Conservation (phyloP, 352 stramenopile genomes). For the Phytophthora megakarya region DNA sequence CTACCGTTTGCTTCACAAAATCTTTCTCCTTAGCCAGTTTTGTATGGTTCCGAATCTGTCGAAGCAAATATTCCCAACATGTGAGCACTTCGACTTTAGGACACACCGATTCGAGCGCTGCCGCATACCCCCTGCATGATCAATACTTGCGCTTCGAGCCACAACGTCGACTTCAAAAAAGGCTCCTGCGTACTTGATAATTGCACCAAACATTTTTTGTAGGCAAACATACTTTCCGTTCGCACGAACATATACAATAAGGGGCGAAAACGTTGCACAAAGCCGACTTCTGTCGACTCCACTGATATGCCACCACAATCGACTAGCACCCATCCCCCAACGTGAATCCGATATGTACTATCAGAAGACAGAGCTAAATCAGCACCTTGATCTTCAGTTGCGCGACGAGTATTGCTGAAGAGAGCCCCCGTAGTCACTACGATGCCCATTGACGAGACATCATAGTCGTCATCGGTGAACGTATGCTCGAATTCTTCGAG, state of each 20-base stretch:
- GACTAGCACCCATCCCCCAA: neutral
- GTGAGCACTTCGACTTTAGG: slow-evolving; percentile 4
- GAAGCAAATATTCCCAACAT: slow-evolving; percentile 13
- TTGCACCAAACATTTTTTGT: neutral
- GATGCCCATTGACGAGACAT: neutral
- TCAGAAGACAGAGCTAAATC: neutral
- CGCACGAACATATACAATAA: too few relatives aligned
- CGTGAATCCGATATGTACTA: neutral
- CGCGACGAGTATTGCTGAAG: neutral
- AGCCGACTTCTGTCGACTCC: neutral
- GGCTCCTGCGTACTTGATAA: neutral
- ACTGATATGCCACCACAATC: slow-evolving; percentile 3
- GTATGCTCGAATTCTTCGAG: neutral
- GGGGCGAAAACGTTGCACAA: neutral
- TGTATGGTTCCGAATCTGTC: neutral
- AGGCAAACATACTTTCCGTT: too few relatives aligned
- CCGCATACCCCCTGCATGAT: slow-evolving; percentile 7
- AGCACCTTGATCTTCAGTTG: neutral
- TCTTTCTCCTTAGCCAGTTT: neutral
- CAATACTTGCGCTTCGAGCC: slow-evolving; percentile 1
- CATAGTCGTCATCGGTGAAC: neutral
- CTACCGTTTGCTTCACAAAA: neutral
- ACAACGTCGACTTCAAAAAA: slow-evolving; percentile 12
- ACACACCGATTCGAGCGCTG: slow-evolving; percentile 1
- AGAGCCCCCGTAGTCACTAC: neutral